Percentiles rank a stretch among this genome's conserved stretches.
phyloP scores from a whole-genome alignment of 305 asterid species.

The Salvia sclarea region DNA sequence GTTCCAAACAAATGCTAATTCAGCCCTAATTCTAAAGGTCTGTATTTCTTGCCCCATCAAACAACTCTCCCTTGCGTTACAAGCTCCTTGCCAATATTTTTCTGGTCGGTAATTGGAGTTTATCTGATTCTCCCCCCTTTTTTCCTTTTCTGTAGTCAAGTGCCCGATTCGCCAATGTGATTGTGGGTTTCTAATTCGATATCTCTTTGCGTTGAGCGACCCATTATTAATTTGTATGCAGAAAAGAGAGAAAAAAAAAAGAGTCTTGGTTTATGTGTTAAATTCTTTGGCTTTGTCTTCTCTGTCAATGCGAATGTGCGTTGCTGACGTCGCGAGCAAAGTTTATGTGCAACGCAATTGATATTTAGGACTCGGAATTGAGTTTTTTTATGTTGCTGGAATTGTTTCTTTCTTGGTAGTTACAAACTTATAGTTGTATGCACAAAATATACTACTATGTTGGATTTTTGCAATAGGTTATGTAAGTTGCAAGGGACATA shows the following conservation, averaged over 20 bases:
- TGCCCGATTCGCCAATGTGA: constrained; percentile 10
- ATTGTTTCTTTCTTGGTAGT: neutral
- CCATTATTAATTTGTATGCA: neutral
- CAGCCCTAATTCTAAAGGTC: constrained; percentile 25
- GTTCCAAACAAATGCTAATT: constrained; percentile 16
- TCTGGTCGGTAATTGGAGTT: neutral
- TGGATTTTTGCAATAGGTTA: neutral
- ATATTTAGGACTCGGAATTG: neutral
- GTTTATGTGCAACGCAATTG: neutral
- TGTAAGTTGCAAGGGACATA: neutral
- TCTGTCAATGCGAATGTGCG: constrained; percentile 18
- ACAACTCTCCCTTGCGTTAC: neutral
- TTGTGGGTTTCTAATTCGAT: constrained; percentile 15
- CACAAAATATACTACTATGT: neutral
- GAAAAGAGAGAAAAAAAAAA: neutral
- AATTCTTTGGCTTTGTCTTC: neutral
- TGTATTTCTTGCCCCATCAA: neutral
- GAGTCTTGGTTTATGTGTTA: neutral
- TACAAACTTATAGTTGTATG: neutral
- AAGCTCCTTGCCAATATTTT: constrained; percentile 1
- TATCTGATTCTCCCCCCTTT: neutral
- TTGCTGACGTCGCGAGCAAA: neutral
- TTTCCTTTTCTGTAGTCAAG: neutral
- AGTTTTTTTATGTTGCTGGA: neutral
- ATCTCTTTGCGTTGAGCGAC: constrained; percentile 1